Percentiles rank a stretch among this genome's conserved stretches.
Conservation (phyloP, 208 protist genomes). For the Acanthamoeba lugdunensis region DNA sequence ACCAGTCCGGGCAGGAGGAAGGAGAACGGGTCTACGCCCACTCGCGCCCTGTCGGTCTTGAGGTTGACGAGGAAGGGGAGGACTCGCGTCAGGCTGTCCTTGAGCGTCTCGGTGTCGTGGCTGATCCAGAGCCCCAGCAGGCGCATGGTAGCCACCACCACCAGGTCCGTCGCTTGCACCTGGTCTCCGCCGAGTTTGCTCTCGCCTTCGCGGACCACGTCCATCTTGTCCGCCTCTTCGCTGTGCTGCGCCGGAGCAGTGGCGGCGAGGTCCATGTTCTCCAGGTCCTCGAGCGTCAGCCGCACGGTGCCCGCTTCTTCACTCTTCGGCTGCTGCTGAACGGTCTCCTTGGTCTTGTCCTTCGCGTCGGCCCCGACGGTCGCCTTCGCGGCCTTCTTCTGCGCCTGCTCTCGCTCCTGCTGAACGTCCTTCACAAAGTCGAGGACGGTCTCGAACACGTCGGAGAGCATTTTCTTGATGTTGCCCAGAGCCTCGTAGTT, state of each 20-base stretch:
- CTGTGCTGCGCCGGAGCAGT: background rate
- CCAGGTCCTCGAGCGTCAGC: constrained; percentile 40
- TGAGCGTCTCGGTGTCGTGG: constrained; percentile 61
- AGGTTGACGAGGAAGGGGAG: constrained; percentile 48
- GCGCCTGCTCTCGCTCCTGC: constrained; percentile 7
- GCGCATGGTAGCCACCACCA: constrained; percentile 62
- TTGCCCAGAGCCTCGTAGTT: constrained; percentile 15
- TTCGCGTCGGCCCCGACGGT: background rate
- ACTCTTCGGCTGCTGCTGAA: background rate
- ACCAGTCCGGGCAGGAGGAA: constrained; percentile 64
- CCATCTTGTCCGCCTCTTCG: background rate
- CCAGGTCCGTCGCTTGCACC: constrained; percentile 39
- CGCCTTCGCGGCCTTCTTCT: background rate
- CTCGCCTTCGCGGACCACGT: background rate
- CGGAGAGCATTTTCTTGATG: constrained; percentile 44
- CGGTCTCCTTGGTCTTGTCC: background rate
- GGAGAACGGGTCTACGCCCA: constrained; percentile 53
- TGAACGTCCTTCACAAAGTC: constrained; percentile 59
- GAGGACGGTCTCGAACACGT: constrained; percentile 62
- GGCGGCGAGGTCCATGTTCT: constrained; percentile 25
- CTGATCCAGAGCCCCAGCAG: constrained; percentile 65
- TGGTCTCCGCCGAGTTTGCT: background rate
- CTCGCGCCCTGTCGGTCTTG: constrained; percentile 1
- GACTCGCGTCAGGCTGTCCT: constrained; percentile 10
- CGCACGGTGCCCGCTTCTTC: background rate